Evolutionary conservation across 2,329 filamentous ascomycete genomes (phyloP).

Genomic region (Aspergillus arachidicola): DNA sequence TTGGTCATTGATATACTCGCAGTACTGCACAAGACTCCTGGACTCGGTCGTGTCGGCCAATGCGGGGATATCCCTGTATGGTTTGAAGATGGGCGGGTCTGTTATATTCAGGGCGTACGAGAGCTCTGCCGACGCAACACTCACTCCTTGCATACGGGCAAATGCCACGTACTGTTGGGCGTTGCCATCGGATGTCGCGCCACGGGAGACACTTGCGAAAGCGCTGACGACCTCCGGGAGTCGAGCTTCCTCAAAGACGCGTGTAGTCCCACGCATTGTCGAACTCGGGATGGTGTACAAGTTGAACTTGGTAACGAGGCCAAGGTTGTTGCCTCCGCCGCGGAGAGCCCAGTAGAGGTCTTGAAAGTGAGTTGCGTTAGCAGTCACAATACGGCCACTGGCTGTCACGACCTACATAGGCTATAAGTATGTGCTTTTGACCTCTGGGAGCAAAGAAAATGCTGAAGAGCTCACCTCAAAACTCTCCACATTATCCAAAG

Average conservation of each 20-base stretch:
- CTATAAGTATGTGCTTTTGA: not conserved
- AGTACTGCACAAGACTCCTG: constrained; percentile 34
- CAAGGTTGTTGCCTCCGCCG: constrained; percentile 45
- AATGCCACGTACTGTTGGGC: constrained; percentile 39
- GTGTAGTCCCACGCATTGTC: constrained; percentile 43
- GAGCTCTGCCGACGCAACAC: constrained; percentile 34
- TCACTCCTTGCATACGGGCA: constrained; percentile 26
- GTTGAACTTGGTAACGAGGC: constrained; percentile 43
- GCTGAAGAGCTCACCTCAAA: constrained; percentile 31
- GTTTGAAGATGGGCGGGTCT: constrained; percentile 39
- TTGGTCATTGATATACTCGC: constrained; percentile 33
- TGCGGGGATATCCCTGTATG: constrained; percentile 37
- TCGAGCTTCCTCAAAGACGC: constrained; percentile 29
- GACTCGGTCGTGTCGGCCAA: constrained; percentile 32
- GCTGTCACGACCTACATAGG: constrained; percentile 27
- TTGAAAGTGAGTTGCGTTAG: constrained; percentile 27
- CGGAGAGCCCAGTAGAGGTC: constrained; percentile 46
- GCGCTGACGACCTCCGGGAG: constrained; percentile 36
- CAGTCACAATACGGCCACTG: constrained; percentile 32
- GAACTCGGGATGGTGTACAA: constrained; percentile 42
- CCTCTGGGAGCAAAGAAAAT: not conserved
- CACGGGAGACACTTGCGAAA: constrained; percentile 30
- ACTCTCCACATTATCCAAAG: constrained; percentile 39
- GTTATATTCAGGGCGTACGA: constrained; percentile 43
- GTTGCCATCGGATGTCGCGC: constrained; percentile 32